Conservation (phyloP, 2,329 filamentous ascomycete genomes). For the Trichoderma semiorbis region DNA sequence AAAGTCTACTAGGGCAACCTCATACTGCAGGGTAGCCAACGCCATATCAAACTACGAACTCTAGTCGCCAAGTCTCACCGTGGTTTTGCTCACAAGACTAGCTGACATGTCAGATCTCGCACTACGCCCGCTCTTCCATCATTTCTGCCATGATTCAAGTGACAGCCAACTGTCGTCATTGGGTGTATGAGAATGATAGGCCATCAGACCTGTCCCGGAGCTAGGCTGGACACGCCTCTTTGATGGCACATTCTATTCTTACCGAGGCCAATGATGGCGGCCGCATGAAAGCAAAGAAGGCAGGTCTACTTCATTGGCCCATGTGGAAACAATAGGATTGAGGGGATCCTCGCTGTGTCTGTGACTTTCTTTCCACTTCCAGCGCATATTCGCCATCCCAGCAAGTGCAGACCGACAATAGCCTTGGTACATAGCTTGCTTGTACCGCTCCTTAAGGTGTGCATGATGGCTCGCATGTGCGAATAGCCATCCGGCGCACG, state of each 20-base stretch:
- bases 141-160: background rate
- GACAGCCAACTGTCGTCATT: conserved; percentile 15
- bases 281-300: background rate
- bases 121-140: conserved; percentile 18
- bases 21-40: background rate
- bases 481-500: background rate
- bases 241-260: background rate
- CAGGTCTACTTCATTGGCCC: background rate
- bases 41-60: conserved; percentile 3
- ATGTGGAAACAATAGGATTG: background rate
- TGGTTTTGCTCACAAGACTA: conserved; percentile 5
- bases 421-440: background rate
- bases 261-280: background rate
- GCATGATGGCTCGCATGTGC: background rate
- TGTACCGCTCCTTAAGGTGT: background rate
- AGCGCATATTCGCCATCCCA: background rate
- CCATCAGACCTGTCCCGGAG: background rate
- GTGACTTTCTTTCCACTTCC: background rate
- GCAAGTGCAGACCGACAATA: background rate
- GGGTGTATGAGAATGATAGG: conserved; percentile 4
- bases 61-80: background rate
- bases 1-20: background rate
- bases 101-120: conserved; percentile 28
- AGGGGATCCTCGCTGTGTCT: background rate
- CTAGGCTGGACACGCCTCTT: background rate